These are phyloP conservation scores for Rutstroemia sp. DNA, from an alignment of 2,329 filamentous ascomycete genomes.

Conservation along the genomic window DNA sequence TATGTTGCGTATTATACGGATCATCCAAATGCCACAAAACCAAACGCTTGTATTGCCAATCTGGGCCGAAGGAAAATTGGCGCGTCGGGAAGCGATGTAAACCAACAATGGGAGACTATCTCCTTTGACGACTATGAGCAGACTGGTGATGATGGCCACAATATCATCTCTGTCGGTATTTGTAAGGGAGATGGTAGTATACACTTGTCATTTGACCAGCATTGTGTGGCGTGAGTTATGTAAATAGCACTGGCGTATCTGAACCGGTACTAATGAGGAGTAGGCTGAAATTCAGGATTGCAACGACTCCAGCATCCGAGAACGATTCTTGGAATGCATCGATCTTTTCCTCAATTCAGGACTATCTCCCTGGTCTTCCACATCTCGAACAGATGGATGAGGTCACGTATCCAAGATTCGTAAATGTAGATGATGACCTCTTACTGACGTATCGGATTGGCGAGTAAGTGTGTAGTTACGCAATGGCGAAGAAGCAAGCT, in stretches of 20 bases:
- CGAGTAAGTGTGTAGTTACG: slow-evolving; percentile 15
- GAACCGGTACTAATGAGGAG: neutral
- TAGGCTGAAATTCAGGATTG: slow-evolving; percentile 21
- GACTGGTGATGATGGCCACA: slow-evolving; percentile 21
- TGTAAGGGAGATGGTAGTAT: slow-evolving; percentile 22
- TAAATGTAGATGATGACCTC: slow-evolving; percentile 19
- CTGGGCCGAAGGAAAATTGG: slow-evolving; percentile 11
- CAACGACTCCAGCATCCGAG: neutral
- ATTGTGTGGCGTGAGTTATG: slow-evolving; percentile 19
- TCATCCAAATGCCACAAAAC: neutral
- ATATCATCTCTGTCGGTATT: slow-evolving; percentile 21
- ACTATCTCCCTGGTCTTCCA: slow-evolving; percentile 18
- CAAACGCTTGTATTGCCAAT: slow-evolving; percentile 13
- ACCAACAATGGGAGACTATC: slow-evolving; percentile 16
- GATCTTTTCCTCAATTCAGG: slow-evolving; percentile 15
- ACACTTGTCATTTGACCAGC: slow-evolving; percentile 23
- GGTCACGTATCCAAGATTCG: slow-evolving; percentile 24
- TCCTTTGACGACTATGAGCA: slow-evolving; percentile 21
- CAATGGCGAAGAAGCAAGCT: neutral
- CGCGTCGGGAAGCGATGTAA: neutral
- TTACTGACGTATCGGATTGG: slow-evolving; percentile 23
- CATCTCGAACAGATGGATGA: slow-evolving; percentile 16
- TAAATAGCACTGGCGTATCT: neutral
- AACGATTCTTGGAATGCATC: slow-evolving; percentile 13
- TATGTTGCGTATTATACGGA: slow-evolving; percentile 22